Evolutionary conservation across 2,329 filamentous ascomycete species (phyloP), one percentile per base, ranked within the genome.

Genomic region (Hyphodiscus sp.): DNA sequence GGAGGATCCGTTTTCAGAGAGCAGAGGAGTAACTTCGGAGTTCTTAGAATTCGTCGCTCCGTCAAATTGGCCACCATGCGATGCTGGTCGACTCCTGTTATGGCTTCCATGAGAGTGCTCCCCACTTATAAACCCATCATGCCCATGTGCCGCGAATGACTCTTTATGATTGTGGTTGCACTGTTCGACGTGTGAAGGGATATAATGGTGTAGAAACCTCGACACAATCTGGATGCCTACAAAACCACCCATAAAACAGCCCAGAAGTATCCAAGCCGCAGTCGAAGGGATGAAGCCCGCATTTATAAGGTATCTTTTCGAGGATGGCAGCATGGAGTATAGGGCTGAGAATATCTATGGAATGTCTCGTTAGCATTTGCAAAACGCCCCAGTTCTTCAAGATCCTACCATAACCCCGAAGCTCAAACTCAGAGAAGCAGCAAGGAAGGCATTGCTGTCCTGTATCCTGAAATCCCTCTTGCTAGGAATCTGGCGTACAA

Each of bases 311-410:
- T 95, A 96, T 41, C 76, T 76, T 66, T 87, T 91, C 1, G 92
- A 85, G 19, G 89, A 90, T 10, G 92, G 92, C 8, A 97, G 79
- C 88, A 97, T 96, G 70, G 85, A 94, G 70, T 91, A 95, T 29
- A 97, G 73, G 1, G 92, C 85, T 38, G 91, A 96, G 70, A 96
- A 96, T 42, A 96, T 80, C 91, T 96, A 63, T 16, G n/a, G 8
- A 26, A 26, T 15, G 2, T 6, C 33, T n/a, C 9, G 41, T 41
- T 20, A 20, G 18, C n/a, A 15, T 8, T 47, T 2, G 45, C n/a
- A n/a, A n/a, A 11, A 47, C 20, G 2, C 2, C 33, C 19, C 30
- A 47, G 26, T 29, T 16, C 26, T 26, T 15, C 6, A 13, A n/a
- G 11, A 20, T 67, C 81, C 60, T 70, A 96, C 91, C 91, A 99